These are phyloP conservation scores for Penicillium robsamsonii DNA, from an alignment of 495 filamentous ascomycete species.

Conservation along the genomic window DNA sequence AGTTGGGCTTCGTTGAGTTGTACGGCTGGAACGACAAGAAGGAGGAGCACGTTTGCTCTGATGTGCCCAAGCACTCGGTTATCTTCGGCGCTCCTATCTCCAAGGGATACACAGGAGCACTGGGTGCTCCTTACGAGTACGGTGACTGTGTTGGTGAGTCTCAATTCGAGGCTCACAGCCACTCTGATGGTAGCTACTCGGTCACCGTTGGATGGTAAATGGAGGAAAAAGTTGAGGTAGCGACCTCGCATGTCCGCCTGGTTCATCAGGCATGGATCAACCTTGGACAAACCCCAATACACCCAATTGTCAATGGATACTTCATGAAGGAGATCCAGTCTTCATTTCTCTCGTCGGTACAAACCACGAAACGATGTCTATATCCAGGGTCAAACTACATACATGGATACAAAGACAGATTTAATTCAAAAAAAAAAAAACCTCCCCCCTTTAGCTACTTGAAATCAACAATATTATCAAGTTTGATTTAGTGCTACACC, in stretches of 20 bases:
- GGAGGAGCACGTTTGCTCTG: constrained; percentile 17
- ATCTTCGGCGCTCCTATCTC: constrained; percentile 22
- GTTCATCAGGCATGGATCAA: background rate
- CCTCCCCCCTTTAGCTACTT: background rate
- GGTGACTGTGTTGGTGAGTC: constrained; percentile 32
- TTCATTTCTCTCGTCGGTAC: background rate
- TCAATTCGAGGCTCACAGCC: constrained; percentile 14
- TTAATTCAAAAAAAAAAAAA: background rate
- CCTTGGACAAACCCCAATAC: background rate
- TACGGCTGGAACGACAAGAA: constrained; percentile 24
- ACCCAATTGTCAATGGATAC: background rate
- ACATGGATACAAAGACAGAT: background rate
- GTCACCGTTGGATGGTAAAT: constrained; percentile 26
- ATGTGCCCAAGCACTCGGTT: constrained; percentile 18
- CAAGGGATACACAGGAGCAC: constrained; percentile 8
- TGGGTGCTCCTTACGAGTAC: constrained; percentile 29
- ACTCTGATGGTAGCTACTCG: constrained; percentile 11
- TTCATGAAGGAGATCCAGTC: background rate
- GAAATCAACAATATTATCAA: background rate
- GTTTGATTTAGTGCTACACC: background rate
- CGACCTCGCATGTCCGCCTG: background rate
- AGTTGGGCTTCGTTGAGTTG: constrained; percentile 32
- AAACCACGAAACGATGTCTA: background rate
- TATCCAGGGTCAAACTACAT: background rate
- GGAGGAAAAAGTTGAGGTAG: background rate